A percentile compares a stretch with the other conserved stretches of the same genome.
These are phyloP conservation scores for Phytophthora pistaciae DNA, from an alignment of 352 stramenopile genomes.

Conservation along the genomic window DNA sequence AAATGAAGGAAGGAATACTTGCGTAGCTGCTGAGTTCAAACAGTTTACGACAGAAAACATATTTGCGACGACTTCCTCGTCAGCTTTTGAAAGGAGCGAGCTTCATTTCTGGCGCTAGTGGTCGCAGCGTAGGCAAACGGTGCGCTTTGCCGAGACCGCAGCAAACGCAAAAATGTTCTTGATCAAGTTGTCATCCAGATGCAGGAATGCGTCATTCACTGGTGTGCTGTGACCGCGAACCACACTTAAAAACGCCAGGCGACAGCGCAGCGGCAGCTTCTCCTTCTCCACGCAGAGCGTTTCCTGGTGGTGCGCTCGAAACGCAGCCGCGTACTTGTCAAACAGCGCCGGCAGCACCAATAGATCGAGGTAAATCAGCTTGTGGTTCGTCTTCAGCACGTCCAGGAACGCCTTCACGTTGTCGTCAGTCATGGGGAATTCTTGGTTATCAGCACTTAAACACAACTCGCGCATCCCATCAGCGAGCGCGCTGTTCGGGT, in stretches of 20 bases:
- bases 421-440: slow-evolving; percentile 27
- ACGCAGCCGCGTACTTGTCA: slow-evolving; percentile 29
- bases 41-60: too few species aligned
- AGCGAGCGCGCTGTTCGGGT: slow-evolving; percentile 22
- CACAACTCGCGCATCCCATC: slow-evolving; percentile 35
- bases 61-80: too few species aligned
- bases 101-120: slow-evolving; percentile 26
- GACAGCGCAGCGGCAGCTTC: slow-evolving; percentile 29
- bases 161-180: slow-evolving; percentile 35
- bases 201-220: slow-evolving; percentile 14
- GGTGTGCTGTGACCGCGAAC: slow-evolving; percentile 14
- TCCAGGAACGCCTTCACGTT: slow-evolving; percentile 29
- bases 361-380: slow-evolving; percentile 37
- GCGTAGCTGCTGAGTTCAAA: too few species aligned
- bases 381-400: slow-evolving; percentile 37
- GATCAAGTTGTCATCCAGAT: slow-evolving; percentile 33
- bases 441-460: slow-evolving; percentile 36
- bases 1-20: too few species aligned
- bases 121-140: slow-evolving; percentile 35
- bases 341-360: slow-evolving; percentile 27
- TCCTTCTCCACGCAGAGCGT: slow-evolving; percentile 39
- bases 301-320: slow-evolving; percentile 32
- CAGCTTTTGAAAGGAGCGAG: too few species aligned
- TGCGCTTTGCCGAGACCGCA: slow-evolving; percentile 32
- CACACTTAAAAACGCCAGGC: slow-evolving; percentile 41